Percentiles rank a stretch among this genome's conserved stretches.
Conservation (phyloP, 208 protist species). For the Sergeia podlipaevii region DNA sequence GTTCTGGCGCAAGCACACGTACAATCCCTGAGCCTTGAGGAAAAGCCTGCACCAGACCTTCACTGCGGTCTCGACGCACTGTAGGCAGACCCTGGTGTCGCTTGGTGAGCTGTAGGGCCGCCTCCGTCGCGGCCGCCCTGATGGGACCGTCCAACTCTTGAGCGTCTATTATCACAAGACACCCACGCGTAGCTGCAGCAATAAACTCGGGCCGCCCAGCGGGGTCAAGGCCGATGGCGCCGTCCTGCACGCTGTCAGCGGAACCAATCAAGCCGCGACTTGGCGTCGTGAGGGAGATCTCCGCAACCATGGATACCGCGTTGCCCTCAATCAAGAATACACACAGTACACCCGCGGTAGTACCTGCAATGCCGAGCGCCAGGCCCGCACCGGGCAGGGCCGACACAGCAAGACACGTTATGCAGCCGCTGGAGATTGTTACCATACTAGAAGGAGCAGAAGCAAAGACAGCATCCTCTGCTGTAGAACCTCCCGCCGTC, state of each 20-base stretch:
- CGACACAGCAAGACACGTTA: conserved; percentile 31
- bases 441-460: too few species aligned
- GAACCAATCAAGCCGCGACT: conserved; percentile 3
- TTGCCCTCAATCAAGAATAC: conserved; percentile 44
- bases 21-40: conserved; percentile 39
- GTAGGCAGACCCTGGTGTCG: conserved; percentile 3
- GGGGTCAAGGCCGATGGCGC: conserved; percentile 52
- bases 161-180: conserved; percentile 44
- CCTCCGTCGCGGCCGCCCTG: neutral
- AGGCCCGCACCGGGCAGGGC: conserved; percentile 30
- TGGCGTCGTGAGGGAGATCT: neutral
- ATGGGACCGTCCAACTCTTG: conserved; percentile 12
- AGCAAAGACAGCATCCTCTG: too few species aligned
- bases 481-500: too few species aligned
- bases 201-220: conserved; percentile 62
- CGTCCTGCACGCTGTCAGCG: conserved; percentile 33
- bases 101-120: conserved; percentile 22
- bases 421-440: conserved; percentile 12
- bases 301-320: conserved; percentile 18
- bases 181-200: conserved; percentile 28
- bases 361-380: conserved; percentile 57
- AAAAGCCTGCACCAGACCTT: conserved; percentile 32
- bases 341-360: conserved; percentile 34
- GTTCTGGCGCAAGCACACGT: conserved; percentile 50
- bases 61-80: conserved; percentile 15